A percentile compares a stretch with the other conserved stretches of the same genome.
Conservation (phyloP, 2,329 filamentous ascomycete genomes). For the Diaporthe longicolla region DNA sequence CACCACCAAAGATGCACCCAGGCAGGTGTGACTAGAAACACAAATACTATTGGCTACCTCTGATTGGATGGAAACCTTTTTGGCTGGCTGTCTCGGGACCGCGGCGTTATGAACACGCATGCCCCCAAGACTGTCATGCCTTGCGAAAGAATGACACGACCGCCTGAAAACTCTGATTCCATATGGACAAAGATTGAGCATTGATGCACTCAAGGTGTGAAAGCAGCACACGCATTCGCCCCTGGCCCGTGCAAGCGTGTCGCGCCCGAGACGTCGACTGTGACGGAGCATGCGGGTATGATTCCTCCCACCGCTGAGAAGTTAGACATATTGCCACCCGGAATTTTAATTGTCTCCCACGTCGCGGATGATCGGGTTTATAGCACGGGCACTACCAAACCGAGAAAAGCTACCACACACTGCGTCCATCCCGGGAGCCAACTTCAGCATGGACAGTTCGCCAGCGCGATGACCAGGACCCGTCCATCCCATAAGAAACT, state of each 20-base stretch:
- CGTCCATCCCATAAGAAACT: constrained; percentile 5
- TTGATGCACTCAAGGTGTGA: constrained; percentile 8
- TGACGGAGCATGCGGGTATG: constrained; percentile 24
- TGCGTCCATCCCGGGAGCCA: neutral
- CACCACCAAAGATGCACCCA: neutral
- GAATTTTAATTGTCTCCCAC: constrained; percentile 4
- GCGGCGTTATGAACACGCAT: neutral
- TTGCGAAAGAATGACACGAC: neutral
- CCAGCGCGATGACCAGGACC: neutral
- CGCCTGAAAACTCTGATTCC: neutral
- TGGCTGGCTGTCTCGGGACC: neutral
- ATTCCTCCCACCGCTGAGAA: constrained; percentile 9
- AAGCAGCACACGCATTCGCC: neutral
- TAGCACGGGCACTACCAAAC: constrained; percentile 11
- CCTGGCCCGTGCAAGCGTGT: constrained; percentile 1
- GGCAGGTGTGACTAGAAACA: no score
- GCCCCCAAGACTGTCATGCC: constrained; percentile 1
- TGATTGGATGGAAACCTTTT: neutral
- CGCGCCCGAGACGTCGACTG: constrained; percentile 23
- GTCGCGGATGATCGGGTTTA: constrained; percentile 4
- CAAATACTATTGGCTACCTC: neutral
- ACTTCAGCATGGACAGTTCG: neutral
- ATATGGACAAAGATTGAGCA: neutral
- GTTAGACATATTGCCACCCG: neutral
- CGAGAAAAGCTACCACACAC: constrained; percentile 1